Conservation (phyloP, 495 filamentous ascomycete species). For the Aspergillus baeticus region DNA sequence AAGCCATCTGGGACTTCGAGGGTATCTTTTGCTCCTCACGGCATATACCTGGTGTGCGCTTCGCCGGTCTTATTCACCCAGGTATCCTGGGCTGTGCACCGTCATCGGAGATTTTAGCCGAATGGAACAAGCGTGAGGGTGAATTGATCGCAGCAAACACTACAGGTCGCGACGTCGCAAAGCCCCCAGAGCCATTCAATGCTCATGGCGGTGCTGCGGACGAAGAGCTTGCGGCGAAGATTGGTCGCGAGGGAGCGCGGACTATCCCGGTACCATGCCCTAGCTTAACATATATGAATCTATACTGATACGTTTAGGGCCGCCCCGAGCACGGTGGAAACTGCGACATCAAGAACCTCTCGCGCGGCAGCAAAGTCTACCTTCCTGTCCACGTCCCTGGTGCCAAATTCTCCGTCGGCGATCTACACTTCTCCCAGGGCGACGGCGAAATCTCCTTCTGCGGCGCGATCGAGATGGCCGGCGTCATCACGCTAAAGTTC, state of each 20-base stretch:
- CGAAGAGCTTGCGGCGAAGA: constrained; percentile 62
- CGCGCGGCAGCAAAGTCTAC: constrained; percentile 82
- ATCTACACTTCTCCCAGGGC: constrained; percentile 87
- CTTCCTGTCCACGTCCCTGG: constrained; percentile 83
- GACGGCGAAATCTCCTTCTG: constrained; percentile 97
- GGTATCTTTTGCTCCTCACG: constrained; percentile 90
- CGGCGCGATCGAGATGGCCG: constrained; percentile 96
- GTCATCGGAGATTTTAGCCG: constrained; percentile 62
- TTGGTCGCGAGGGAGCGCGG: constrained; percentile 84
- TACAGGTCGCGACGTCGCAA: constrained; percentile 73
- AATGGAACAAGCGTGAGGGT: constrained; percentile 79
- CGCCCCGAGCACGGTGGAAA: constrained; percentile 61
- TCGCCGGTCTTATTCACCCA: constrained; percentile 90
- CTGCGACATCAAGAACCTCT: constrained; percentile 90
- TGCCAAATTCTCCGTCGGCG: constrained; percentile 90
- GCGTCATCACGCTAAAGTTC: constrained; percentile 89
- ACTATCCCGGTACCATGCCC: constrained; percentile 69
- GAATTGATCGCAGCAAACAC: constrained; percentile 69
- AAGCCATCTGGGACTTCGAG: constrained; percentile 97
- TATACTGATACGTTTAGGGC: constrained; percentile 27
- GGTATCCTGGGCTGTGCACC: constrained; percentile 93
- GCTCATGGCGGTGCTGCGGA: constrained; percentile 69
- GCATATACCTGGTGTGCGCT: constrained; percentile 86
- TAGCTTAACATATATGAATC: background rate
- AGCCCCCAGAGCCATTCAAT: constrained; percentile 69